Base-by-base conservation (phyloP, 805 yeast species). In the Kodamaea restingae region DNA sequence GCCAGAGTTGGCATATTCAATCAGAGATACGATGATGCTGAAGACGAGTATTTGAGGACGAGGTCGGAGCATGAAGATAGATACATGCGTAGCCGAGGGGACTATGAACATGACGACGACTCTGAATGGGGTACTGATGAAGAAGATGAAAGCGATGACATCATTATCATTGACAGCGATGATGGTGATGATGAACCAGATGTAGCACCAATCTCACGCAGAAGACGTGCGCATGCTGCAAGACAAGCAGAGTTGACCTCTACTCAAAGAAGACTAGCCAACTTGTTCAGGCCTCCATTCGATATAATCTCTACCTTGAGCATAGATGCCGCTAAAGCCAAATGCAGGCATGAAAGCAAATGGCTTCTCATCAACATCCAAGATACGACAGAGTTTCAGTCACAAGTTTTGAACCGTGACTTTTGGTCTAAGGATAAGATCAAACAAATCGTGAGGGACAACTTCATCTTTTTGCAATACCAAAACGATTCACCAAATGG, bases 361-460 rank as follows among this genome's bases (percentile, higher is more conserved):
- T 90, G 97, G 96, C 73, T 93, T 6, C 63, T 93, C 50, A 73
- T 93, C 17, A 93, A 93, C 57, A 78, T 93, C 36, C 98, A 93
- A 60, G 95, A 91, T 52, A 67, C 79, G 18, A 68, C 84, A 1
- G 93, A 87, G 54, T 93, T 93, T 55, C 78, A 78, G 48, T 90
- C 97, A 54, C 98, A 91, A 56, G 81, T 84, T 22, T 64, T 93
- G 39, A 93, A 93, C 60, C 75, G 99, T 44, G 99, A 93, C 60
- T 79, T 93, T 45, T 93, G 98, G 98, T 78, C 93, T 12, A 73
- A 83, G 35, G 47, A 61, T 10, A 71, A 71, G 2, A 72, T 93
- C 15, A 88, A 86, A 56, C 74, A 71, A 12, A 49, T 78, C 2
- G 81, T 93, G 3, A 67, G 67, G 27, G 78, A 76, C 18, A 71